A percentile compares a stretch with the other conserved stretches of the same genome.
phyloP scores from a whole-genome alignment of 768 basidiomycete genomes.

The Hericium erinaceus region DNA sequence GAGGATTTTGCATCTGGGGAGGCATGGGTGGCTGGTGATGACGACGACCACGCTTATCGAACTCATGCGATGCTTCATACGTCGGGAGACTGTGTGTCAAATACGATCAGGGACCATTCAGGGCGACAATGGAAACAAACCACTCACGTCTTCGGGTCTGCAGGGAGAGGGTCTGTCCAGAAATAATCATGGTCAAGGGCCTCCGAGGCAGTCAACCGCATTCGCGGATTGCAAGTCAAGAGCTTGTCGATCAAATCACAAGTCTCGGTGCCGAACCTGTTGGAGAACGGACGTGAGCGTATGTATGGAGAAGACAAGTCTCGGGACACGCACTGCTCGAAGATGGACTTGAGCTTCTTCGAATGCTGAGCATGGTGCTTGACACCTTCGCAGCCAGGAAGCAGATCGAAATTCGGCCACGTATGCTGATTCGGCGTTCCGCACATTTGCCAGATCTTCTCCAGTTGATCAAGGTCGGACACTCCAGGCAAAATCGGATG shows the following conservation, averaged over 20 bases:
- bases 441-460: slow-evolving; percentile 84
- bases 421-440: slow-evolving; percentile 78
- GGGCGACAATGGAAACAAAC: neutral
- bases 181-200: slow-evolving; percentile 93
- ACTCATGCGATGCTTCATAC: slow-evolving; percentile 80
- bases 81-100: slow-evolving; percentile 43
- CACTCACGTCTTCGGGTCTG: slow-evolving; percentile 69
- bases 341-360: slow-evolving; percentile 47
- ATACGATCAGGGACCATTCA: neutral
- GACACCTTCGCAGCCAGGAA: slow-evolving; percentile 76
- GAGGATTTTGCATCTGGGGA: slow-evolving; percentile 12
- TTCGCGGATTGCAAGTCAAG: slow-evolving; percentile 72
- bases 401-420: slow-evolving; percentile 67
- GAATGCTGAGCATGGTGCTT: slow-evolving; percentile 47
- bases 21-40: slow-evolving; percentile 21
- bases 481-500: slow-evolving; percentile 81
- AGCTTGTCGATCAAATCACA: slow-evolving; percentile 78
- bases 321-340: slow-evolving; percentile 42
- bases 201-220: slow-evolving; percentile 74
- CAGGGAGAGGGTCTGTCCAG: slow-evolving; percentile 84
- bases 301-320: slow-evolving; percentile 1
- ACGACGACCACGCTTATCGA: slow-evolving; percentile 64
- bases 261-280: slow-evolving; percentile 63
- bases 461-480: slow-evolving; percentile 86
- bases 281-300: slow-evolving; percentile 1